Evolutionary conservation across 1,284 basidiomycete genomes (phyloP), one percentile per base, ranked within the genome.

Genomic region (Pseudomicrostroma phylloplanum): DNA sequence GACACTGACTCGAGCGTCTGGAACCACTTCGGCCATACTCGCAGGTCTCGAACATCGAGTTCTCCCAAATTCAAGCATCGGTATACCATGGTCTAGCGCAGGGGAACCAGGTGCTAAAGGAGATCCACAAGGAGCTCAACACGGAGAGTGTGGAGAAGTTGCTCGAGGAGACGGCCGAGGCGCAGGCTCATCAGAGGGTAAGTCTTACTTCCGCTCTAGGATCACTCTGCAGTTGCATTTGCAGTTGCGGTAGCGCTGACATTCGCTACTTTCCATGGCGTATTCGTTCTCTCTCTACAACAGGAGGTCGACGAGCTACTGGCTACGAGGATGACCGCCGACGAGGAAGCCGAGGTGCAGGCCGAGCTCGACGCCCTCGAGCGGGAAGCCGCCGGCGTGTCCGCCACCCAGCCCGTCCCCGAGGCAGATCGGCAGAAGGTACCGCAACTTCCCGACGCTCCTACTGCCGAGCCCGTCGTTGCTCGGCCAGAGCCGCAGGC

Each of bases 341-440:
- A 94, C 60, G 96, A 98, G 62, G 94, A 98, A 77, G 92, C 96
- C 57, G 89, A 87, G 11, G 94, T 98, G 0, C 89, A 93, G 74
- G 82, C 82, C 3, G 94, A 98, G 54, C 57, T 76, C 49, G 69
- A 64, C 26, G 60, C 58, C 4, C 67, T 76, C 41, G 65, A 71
- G n/a, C 63, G 25, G 51, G 51, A 54, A 6, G 51, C 21, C 19
- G 21, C 15, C 21, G 51, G 51, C 13, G 51, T 21, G 25, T 36
- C 30, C 30, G 9, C 9, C 30, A 9, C 9, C 3, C 30, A 3
- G 9, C 30, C 30, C 30, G 30, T 36, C 4, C 4, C 30, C 3
- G 30, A 36, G 51, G 13, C 51, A 25, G 15, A 23, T 7, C 51
- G 25, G 51, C 21, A 54, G 21, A 26, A 54, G 51, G 21, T 26